Percentiles rank a stretch among this genome's conserved stretches.
phyloP scores from a whole-genome alignment of 306 rosid genomes.

The Cicer cuneatum region DNA sequence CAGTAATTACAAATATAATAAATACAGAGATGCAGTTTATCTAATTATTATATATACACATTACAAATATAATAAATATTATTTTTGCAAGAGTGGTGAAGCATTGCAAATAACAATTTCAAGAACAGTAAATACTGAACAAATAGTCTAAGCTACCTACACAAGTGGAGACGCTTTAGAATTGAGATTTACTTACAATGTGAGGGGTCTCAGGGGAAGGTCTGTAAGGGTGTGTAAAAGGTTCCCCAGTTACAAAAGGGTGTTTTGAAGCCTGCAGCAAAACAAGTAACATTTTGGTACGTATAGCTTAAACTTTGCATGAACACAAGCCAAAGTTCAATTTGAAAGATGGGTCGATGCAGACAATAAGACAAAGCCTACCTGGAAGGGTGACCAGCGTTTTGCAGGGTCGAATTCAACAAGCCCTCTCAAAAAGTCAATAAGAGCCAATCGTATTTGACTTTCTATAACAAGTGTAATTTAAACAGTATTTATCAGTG shows the following conservation, averaged over 20 bases:
- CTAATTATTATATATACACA: neutral
- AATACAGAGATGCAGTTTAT: neutral
- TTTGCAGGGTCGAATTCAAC: conserved; percentile 96
- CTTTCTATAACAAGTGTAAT: conserved; percentile 69
- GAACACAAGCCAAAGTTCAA: conserved; percentile 41
- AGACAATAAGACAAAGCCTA: conserved; percentile 40
- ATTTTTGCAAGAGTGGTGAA: conserved; percentile 23
- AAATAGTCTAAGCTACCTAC: conserved; percentile 37
- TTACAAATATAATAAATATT: neutral
- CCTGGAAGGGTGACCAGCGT: conserved; percentile 99
- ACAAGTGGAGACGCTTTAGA: conserved; percentile 31
- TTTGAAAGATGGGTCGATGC: conserved; percentile 14
- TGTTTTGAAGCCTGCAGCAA: conserved; percentile 92
- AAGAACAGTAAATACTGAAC: conserved; percentile 1
- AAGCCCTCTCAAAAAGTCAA: conserved; percentile 95
- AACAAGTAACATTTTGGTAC: conserved; percentile 48
- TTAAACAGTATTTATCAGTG: conserved; percentile 45
- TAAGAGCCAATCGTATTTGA: conserved; percentile 84
- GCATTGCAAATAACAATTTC: conserved; percentile 20
- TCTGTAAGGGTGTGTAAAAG: conserved; percentile 82
- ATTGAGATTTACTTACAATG: conserved; percentile 65
- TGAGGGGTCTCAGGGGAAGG: conserved; percentile 93
- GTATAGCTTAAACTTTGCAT: conserved; percentile 37
- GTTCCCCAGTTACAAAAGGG: conserved; percentile 98
- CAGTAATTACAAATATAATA: neutral